Conservation (phyloP, 129 eudicot genomes). For the Smallanthus sonchifolius region DNA sequence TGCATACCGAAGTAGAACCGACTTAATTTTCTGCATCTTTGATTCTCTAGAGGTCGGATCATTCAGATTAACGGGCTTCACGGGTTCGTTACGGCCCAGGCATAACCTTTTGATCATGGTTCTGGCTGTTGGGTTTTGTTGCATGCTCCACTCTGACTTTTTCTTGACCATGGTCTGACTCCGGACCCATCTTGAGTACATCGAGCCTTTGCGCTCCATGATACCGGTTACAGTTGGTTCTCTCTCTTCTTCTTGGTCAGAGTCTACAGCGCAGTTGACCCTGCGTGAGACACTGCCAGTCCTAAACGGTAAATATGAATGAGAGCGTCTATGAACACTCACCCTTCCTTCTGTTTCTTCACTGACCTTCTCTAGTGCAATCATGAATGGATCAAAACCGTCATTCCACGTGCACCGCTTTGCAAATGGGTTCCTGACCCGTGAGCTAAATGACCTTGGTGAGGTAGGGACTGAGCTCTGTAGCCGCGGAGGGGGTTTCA, state of each 20-base stretch:
- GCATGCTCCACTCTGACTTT: constrained; percentile 14
- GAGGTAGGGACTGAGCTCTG: constrained; percentile 53
- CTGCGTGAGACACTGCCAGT: constrained; percentile 9
- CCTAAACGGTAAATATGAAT: constrained; percentile 60
- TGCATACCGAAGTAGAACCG: constrained; percentile 51
- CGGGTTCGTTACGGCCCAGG: constrained; percentile 10
- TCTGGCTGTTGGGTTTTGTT: constrained; percentile 23
- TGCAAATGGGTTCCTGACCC: constrained; percentile 42
- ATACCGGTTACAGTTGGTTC: constrained; percentile 19
- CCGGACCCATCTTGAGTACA: constrained; percentile 50
- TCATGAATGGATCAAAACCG: constrained; percentile 70
- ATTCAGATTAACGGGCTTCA: constrained; percentile 27
- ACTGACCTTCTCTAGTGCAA: constrained; percentile 69
- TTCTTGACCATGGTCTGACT: constrained; percentile 42
- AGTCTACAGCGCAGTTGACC: background rate
- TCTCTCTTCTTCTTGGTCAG: constrained; percentile 13
- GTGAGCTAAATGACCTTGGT: constrained; percentile 40
- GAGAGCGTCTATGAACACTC: constrained; percentile 53
- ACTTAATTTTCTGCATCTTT: constrained; percentile 54
- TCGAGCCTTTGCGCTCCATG: constrained; percentile 44
- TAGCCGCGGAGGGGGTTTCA: constrained; percentile 80
- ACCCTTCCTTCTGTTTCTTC: constrained; percentile 42
- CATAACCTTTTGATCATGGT: constrained; percentile 30
- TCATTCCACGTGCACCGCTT: constrained; percentile 54
- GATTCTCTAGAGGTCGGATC: constrained; percentile 24